Conservation (phyloP, 768 basidiomycete genomes). For the Harrya chromipes region DNA sequence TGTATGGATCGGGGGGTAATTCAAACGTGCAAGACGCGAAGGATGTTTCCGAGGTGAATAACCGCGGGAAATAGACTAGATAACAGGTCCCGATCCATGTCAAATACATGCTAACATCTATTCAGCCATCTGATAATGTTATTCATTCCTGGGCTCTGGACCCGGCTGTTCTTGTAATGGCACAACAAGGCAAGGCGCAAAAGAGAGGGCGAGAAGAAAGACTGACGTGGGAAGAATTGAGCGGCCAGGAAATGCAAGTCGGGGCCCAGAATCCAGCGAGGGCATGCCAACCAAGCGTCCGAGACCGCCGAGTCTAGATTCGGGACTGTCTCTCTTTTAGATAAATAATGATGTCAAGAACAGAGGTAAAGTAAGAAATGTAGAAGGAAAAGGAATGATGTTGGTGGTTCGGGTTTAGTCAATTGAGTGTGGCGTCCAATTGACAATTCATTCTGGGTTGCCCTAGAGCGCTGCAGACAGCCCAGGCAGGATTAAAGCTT, state of each 20-base stretch:
- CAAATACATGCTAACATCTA: too few species aligned
- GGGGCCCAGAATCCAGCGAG: neutral
- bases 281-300: neutral
- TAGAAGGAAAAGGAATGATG: neutral
- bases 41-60: too few species aligned
- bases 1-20: too few species aligned
- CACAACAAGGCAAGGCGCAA: too few species aligned
- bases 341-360: conserved; percentile 8
- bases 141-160: too few species aligned
- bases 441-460: neutral
- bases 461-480: neutral
- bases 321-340: conserved; percentile 5
- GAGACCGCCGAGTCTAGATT: neutral
- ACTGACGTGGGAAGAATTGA: neutral
- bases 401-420: conserved; percentile 1
- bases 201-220: neutral
- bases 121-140: too few species aligned
- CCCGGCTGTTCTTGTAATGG: too few species aligned
- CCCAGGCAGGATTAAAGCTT: conserved; percentile 26
- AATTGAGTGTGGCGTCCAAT: conserved; percentile 9
- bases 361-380: neutral
- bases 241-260: neutral
- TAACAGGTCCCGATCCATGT: too few species aligned
- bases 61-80: too few species aligned
- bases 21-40: too few species aligned